Evolutionary conservation across 495 filamentous ascomycete species (phyloP).

Genomic region (Lasiosphaeris hirsuta): DNA sequence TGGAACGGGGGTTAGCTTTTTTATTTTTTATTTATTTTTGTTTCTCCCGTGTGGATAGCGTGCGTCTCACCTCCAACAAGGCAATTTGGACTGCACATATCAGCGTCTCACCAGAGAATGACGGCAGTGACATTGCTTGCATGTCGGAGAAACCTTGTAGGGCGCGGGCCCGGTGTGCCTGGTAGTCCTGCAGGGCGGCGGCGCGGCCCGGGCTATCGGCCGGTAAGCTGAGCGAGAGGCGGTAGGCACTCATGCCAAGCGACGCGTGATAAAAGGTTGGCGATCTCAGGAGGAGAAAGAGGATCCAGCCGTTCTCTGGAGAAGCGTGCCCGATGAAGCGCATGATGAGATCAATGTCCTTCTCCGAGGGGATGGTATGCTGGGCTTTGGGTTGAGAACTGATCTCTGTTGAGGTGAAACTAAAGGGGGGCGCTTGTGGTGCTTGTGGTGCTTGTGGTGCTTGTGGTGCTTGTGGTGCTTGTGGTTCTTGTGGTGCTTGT

Average conservation of each 20-base stretch:
- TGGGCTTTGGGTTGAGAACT: not conserved
- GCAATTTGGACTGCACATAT: conserved; percentile 9
- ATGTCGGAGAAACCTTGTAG: not conserved
- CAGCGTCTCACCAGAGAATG: conserved; percentile 2
- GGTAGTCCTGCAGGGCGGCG: conserved; percentile 5
- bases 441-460: not conserved
- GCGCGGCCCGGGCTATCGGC: not conserved
- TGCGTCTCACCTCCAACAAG: conserved; percentile 11
- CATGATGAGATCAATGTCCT: conserved; percentile 8
- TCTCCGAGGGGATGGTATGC: not conserved
- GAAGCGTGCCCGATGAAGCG: conserved; percentile 6
- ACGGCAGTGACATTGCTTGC: not conserved
- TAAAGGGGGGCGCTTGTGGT: not conserved
- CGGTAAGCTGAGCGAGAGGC: not conserved
- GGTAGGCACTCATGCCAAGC: conserved; percentile 8
- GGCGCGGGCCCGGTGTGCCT: not conserved
- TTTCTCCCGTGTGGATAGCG: too few relatives aligned
- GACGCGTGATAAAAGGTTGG: conserved; percentile 9
- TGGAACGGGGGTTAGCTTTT: not conserved
- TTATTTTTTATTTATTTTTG: too few relatives aligned
- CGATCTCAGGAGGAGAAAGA: not conserved
- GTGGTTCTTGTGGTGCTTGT: not conserved
- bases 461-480: not conserved
- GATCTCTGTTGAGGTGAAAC: not conserved
- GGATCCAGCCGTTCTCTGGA: conserved; percentile 4